phyloP scores from a whole-genome alignment of 129 eudicot species.

The Ambrosia trifida region DNA sequence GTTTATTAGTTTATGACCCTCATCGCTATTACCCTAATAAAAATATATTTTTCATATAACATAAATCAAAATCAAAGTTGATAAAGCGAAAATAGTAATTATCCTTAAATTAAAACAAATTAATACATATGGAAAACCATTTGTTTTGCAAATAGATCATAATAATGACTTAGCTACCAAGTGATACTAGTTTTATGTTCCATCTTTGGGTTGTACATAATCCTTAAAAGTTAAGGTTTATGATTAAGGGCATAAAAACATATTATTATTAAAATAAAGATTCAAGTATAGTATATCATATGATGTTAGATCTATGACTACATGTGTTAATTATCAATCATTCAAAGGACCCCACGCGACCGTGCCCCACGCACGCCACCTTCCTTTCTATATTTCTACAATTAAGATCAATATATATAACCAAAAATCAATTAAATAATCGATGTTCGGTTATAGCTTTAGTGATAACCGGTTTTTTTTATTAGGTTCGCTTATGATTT shows the following conservation, averaged over 20 bases:
- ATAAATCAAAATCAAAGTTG: background rate
- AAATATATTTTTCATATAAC: background rate
- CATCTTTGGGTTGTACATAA: background rate
- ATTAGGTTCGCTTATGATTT: too few species aligned
- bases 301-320: conserved; percentile 17
- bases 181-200: background rate
- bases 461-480: too few species aligned
- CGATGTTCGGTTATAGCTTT: too few species aligned
- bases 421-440: too few species aligned
- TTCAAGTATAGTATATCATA: background rate
- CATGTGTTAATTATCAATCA: conserved; percentile 5
- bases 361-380: conserved; percentile 10
- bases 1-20: background rate
- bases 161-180: background rate
- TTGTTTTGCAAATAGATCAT: conserved; percentile 1
- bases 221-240: conserved; percentile 5
- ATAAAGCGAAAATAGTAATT: background rate
- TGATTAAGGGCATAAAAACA: conserved; percentile 6
- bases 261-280: background rate
- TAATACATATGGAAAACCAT: background rate
- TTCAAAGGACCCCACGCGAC: conserved; percentile 19
- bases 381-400: background rate
- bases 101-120: background rate
- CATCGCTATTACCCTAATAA: background rate
- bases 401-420: too few species aligned